These are phyloP conservation scores for Cyclotella sp. DNA, from an alignment of 108 stramenopile species.

Conservation along the genomic window DNA sequence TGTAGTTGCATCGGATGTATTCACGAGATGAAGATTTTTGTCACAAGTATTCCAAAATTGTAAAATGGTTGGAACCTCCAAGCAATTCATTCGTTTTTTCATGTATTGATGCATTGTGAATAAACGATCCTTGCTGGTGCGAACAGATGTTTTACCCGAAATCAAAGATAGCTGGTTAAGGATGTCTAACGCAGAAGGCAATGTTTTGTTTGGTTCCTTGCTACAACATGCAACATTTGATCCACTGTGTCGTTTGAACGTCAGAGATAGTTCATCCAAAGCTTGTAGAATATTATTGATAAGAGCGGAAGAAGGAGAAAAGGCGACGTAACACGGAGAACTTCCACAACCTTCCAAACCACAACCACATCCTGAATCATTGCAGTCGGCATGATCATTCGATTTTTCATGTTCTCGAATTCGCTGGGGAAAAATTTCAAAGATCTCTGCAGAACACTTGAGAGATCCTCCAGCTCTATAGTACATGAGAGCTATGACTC, in stretches of 20 bases:
- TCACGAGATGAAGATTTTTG: not conserved
- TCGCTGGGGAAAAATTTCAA: not conserved
- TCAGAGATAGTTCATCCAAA: constrained; percentile 7
- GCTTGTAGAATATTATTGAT: constrained; percentile 27
- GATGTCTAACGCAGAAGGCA: constrained; percentile 37
- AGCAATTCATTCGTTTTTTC: not conserved
- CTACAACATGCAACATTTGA: not conserved
- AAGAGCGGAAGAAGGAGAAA: constrained; percentile 16
- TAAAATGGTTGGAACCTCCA: constrained; percentile 36
- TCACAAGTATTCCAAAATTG: constrained; percentile 46
- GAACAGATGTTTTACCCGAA: constrained; percentile 14
- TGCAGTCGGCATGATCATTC: not conserved
- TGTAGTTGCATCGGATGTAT: not conserved
- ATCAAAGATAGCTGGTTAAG: constrained; percentile 32
- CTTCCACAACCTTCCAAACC: constrained; percentile 46
- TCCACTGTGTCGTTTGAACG: not conserved
- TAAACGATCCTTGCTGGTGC: constrained; percentile 2
- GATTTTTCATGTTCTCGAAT: not conserved
- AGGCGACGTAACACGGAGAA: constrained; percentile 50
- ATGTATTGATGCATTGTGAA: constrained; percentile 29
- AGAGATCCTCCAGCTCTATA: constrained; percentile 36
- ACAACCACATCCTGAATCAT: constrained; percentile 47
- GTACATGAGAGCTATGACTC: constrained; percentile 47
- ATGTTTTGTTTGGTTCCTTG: not conserved
- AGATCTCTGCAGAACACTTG: not conserved